Base-by-base conservation (phyloP, 768 basidiomycete genomes). In the Lentinula aciculospora region DNA sequence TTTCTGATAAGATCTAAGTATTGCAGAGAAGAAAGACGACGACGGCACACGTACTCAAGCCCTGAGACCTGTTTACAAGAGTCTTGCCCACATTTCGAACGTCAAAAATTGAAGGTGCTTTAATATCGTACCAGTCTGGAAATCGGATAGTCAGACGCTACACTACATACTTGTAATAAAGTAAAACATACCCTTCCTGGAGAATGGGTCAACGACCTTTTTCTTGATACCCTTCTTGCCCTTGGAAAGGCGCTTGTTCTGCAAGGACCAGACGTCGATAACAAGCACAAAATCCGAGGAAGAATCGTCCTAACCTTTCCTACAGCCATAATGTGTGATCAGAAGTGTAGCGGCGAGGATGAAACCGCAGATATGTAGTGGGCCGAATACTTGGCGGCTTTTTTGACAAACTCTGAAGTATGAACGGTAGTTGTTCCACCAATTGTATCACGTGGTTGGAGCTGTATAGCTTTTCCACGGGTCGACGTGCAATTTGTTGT, bases 191-290 rank as follows among this genome's bases (percentile, higher is more conserved):
- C 96, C 96, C 80, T 99, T 99, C 81, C 97, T 88, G 64, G 96
- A 88, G 89, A 99, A 97, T 63, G 97, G 94, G 84, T 99, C 97
- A 62, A 99, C 94, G 73, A 97, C 94, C 88, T 98, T 97, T 82
- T 98, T 99, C 94, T 99, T 99, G 82, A 98, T 88, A 73, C 93
- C 94, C 81, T 95, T 95, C 85, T 95, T 95, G 68, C 94, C 94
- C 81, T 97, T 97, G 50, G 94, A 94, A 66, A 95, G 84, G 72
- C 94, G 88, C 80, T 99, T 99, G 81, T 98, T 98, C 92, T 98
- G 65, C 13, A 49, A 42, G 36, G 39, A 27, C 13, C 29, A 34
- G 37, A 57, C 46, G 54, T 60, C 65, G 39, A 63, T 54, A 45
- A 15, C 25, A 57, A 2, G 25, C 21, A 45, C 49, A 60, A n/a